Percentiles rank a stretch among this genome's conserved stretches.
These are phyloP conservation scores for Corchorus capsularis DNA, from an alignment of 345 rosid genomes.

Conservation along the genomic window DNA sequence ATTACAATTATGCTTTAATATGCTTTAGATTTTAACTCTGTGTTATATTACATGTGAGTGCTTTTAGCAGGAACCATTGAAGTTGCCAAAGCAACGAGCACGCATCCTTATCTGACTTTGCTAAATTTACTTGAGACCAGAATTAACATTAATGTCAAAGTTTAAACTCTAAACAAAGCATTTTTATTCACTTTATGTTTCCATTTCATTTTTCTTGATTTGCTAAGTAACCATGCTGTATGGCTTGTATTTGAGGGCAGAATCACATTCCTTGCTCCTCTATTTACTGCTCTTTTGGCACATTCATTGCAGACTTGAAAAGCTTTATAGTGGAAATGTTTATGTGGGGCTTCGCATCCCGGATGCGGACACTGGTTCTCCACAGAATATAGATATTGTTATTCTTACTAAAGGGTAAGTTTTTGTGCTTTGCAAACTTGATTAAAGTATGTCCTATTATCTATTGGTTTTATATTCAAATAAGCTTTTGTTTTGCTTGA, in stretches of 20 bases:
- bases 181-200: not conserved
- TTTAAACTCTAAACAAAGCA: not conserved
- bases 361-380: constrained; percentile 77
- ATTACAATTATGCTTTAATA: not conserved
- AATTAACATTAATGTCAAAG: not conserved
- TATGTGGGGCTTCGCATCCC: constrained; percentile 91
- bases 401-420: constrained; percentile 68
- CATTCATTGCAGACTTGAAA: constrained; percentile 60
- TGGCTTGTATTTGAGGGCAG: not conserved
- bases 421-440: not conserved
- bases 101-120: not conserved
- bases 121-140: not conserved
- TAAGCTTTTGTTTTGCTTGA: not conserved
- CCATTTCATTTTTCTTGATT: not conserved
- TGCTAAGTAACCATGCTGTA: not conserved
- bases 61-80: too few species aligned
- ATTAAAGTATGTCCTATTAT: not conserved
- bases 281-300: not conserved
- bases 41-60: not conserved
- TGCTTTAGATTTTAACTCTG: not conserved
- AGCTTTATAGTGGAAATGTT: constrained; percentile 81
- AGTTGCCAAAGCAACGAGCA: not conserved
- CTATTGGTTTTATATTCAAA: not conserved
- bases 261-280: not conserved
- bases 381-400: constrained; percentile 69